These are phyloP conservation scores for Pichia sp. DNA, from an alignment of 1,139 yeast genomes.

Conservation along the genomic window DNA sequence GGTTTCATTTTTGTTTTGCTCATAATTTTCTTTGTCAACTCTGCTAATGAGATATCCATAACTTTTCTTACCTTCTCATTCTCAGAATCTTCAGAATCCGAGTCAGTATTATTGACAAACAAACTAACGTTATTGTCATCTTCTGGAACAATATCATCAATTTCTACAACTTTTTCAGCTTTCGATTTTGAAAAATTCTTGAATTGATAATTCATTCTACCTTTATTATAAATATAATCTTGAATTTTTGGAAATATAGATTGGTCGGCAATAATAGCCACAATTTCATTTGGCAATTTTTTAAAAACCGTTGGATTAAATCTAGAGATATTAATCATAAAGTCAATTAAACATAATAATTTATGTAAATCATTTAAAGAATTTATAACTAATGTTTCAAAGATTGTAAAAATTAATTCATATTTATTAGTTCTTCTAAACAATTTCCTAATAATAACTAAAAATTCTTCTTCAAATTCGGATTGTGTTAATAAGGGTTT, in stretches of 20 bases:
- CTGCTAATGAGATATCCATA: constrained; percentile 15
- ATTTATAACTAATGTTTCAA: constrained; percentile 11
- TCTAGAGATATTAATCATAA: constrained; percentile 19
- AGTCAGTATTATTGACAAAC: background rate
- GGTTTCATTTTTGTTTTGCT: constrained; percentile 8
- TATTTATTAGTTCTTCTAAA: constrained; percentile 16
- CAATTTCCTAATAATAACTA: constrained; percentile 15
- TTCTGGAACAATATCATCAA: background rate
- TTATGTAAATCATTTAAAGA: constrained; percentile 12
- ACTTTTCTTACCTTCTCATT: constrained; percentile 1
- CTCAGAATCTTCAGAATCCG: background rate
- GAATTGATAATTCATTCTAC: constrained; percentile 23
- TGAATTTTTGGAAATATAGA: constrained; percentile 14
- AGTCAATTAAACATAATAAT: constrained; percentile 23
- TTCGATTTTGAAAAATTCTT: constrained; percentile 2
- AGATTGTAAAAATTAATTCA: constrained; percentile 14
- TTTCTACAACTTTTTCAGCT: background rate
- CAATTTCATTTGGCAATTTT: constrained; percentile 21
- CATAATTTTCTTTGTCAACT: constrained; percentile 16
- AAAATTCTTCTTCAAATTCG: constrained; percentile 22
- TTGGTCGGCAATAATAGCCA: constrained; percentile 7
- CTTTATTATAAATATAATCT: constrained; percentile 13
- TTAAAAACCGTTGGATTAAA: constrained; percentile 18
- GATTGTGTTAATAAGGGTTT: constrained; percentile 19
- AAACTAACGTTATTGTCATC: too few species aligned